Percentiles rank a stretch among this genome's conserved stretches.
Evolutionary conservation across 768 basidiomycete species (phyloP).

Genomic region (Leccinum truebloodii): DNA sequence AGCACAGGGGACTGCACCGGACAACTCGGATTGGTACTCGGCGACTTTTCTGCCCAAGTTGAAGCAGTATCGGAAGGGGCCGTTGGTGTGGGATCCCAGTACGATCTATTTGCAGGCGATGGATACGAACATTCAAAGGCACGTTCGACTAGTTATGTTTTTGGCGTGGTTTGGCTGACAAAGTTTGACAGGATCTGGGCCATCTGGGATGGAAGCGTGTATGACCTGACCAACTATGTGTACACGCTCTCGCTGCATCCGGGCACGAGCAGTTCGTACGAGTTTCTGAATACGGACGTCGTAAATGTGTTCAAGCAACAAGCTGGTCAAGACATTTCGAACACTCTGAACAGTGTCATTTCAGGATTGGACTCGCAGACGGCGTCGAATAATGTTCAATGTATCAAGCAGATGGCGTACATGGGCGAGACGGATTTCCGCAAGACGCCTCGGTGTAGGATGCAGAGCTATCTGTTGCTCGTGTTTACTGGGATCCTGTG

Average conservation of each 20-base stretch:
- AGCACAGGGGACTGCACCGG: constrained; percentile 43
- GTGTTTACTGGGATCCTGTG: constrained; percentile 75
- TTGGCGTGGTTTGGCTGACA: not conserved
- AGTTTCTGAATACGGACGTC: constrained; percentile 68
- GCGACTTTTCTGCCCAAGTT: constrained; percentile 73
- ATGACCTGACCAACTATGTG: constrained; percentile 91
- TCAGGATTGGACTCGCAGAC: constrained; percentile 49
- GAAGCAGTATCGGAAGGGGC: constrained; percentile 75
- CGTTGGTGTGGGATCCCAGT: constrained; percentile 62
- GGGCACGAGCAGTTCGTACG: constrained; percentile 42
- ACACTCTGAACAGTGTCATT: constrained; percentile 58
- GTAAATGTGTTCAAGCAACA: constrained; percentile 75
- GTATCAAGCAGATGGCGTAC: constrained; percentile 81
- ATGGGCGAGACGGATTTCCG: constrained; percentile 79
- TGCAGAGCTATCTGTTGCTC: constrained; percentile 83
- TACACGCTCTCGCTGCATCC: constrained; percentile 58
- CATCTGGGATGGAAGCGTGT: constrained; percentile 72
- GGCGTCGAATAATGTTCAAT: constrained; percentile 53
- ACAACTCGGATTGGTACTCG: constrained; percentile 73
- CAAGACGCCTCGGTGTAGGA: constrained; percentile 71
- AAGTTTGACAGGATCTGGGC: constrained; percentile 68
- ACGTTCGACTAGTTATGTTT: not conserved
- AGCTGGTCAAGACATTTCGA: constrained; percentile 83
- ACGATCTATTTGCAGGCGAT: constrained; percentile 48
- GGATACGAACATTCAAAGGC: constrained; percentile 50